Evolutionary conservation across 495 filamentous ascomycete genomes (phyloP).

Genomic region (Xylaria flabelliformis): DNA sequence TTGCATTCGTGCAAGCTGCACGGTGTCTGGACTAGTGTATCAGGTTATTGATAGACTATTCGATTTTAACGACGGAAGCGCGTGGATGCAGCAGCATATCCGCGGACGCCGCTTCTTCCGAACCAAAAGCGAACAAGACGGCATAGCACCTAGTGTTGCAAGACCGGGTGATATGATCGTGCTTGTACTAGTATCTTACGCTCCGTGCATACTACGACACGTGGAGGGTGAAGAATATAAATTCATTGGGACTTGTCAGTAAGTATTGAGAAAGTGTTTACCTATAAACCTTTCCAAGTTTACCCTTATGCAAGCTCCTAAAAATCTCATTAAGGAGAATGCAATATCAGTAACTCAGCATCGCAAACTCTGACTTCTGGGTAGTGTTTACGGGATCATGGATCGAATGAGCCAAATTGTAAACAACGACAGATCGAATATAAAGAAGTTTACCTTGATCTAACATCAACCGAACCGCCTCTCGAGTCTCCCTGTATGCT

Average conservation of each 20-base stretch:
- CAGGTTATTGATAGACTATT: constrained; percentile 1
- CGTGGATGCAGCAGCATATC: neutral
- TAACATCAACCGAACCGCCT: constrained; percentile 48
- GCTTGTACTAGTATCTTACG: neutral
- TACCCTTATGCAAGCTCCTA: neutral
- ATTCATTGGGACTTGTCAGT: constrained; percentile 1
- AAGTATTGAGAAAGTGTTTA: neutral
- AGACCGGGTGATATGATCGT: neutral
- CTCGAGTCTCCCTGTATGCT: constrained; percentile 48
- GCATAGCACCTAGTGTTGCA: neutral
- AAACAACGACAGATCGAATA: neutral
- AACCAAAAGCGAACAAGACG: neutral
- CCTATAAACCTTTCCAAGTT: neutral
- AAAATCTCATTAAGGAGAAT: neutral
- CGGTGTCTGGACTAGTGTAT: neutral
- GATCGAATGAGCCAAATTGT: neutral
- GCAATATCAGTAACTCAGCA: no score
- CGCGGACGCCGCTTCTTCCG: neutral
- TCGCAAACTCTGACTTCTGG: neutral
- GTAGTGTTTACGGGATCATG: neutral
- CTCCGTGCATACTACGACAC: neutral
- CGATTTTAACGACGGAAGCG: neutral
- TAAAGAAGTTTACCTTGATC: neutral
- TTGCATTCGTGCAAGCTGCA: constrained; percentile 1
- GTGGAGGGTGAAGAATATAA: neutral